A percentile compares a stretch with the other conserved stretches of the same genome.
phyloP scores from a whole-genome alignment of 768 basidiomycete species.

The Melanogaster broomeanus region DNA sequence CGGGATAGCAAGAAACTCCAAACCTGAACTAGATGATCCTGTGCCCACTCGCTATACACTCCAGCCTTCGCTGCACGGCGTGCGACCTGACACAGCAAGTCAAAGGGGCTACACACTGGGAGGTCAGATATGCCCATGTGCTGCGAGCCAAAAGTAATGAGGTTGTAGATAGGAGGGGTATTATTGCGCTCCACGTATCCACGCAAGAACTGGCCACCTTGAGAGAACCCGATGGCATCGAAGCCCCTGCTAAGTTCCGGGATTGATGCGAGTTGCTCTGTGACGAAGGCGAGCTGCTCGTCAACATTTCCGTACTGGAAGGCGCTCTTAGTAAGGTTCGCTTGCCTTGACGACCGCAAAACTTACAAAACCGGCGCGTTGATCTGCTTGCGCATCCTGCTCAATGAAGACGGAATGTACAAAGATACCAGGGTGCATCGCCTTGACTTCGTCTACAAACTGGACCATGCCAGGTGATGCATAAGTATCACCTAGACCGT shows the following conservation, averaged over 20 bases:
- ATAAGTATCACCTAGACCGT: constrained; percentile 82
- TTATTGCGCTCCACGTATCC: constrained; percentile 81
- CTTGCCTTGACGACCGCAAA: not conserved
- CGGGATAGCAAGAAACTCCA: not conserved
- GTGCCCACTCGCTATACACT: constrained; percentile 77
- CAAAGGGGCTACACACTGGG: constrained; percentile 61
- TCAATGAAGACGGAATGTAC: constrained; percentile 74
- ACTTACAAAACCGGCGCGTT: constrained; percentile 73
- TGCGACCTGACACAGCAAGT: constrained; percentile 70
- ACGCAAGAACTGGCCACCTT: constrained; percentile 89
- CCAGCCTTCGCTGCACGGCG: constrained; percentile 59
- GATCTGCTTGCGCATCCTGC: constrained; percentile 60
- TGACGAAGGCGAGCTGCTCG: constrained; percentile 64
- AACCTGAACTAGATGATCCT: constrained; percentile 74
- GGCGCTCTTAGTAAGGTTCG: constrained; percentile 1
- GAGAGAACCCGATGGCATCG: constrained; percentile 87
- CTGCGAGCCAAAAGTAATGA: constrained; percentile 86
- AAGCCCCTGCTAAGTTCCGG: constrained; percentile 71
- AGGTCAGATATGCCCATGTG: constrained; percentile 86
- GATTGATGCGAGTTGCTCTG: constrained; percentile 62
- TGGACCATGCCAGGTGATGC: constrained; percentile 71
- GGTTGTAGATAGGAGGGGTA: constrained; percentile 70
- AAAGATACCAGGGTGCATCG: constrained; percentile 73
- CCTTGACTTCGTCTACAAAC: constrained; percentile 58
- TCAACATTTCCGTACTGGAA: constrained; percentile 77